Base-by-base conservation (phyloP, 208 protist genomes). In the Acanthamoeba royreba region DNA sequence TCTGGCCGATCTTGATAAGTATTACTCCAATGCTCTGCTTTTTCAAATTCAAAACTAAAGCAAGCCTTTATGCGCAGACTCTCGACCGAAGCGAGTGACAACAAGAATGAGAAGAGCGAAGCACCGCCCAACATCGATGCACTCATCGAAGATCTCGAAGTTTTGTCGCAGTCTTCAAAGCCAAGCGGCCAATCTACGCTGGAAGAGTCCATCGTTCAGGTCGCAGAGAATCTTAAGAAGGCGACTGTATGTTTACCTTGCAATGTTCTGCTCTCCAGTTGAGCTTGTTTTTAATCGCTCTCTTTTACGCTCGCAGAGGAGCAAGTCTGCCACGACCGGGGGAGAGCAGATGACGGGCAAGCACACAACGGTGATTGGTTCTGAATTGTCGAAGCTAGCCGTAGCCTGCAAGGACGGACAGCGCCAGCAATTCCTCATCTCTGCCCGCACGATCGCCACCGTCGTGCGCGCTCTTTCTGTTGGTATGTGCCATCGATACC, bases 391-490 rank as follows among this genome's bases (percentile, higher is more conserved):
- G 40, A 92, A 92, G 66, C 88, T 92, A 61, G 88, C 88, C 45
- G 61, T 81, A 17, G 88, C 88, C 66, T 92, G 88, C 88, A 92
- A 55, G 61, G 88, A 31, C 3, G 88, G 88, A 13, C 88, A 92
- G 42, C 88, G 88, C 17, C 88, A 92, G 47, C 88, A 92, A 42
- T 92, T 92, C 88, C 88, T 92, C 61, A 92, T 92, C 61, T 92
- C 88, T 0, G 88, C 88, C 17, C 88, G 88, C 47, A 43, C 88
- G 31, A 92, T 92, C 52, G 43, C 88, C 22, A 45, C 31, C 49
- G 72, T 83, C 79, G 88, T 92, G 35, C 53, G 63, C 38, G 8
- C 88, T 4, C 88, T 92, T 46, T 69, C 47, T n/a, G 28, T 47
- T n/a, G 83, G 83, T 90, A 69, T 25, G 35, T 33, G 13, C 25